phyloP scores from a whole-genome alignment of 202 grass and related monocot species.

The Elaeis oleifera region DNA sequence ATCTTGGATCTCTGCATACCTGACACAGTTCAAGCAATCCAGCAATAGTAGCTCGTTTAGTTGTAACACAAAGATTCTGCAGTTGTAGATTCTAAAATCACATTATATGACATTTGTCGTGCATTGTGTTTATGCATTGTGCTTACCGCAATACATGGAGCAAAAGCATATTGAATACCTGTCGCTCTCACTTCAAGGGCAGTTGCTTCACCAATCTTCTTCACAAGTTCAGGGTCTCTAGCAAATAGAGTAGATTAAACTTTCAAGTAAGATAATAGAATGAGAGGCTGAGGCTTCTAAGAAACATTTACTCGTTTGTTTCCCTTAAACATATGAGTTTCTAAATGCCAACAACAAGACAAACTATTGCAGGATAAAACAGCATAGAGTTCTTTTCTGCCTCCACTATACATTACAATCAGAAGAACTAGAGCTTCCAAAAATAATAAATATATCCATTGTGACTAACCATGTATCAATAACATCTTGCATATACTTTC shows the following conservation, averaged over 20 bases:
- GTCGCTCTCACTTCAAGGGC: slow-evolving; percentile 91
- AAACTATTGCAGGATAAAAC: too few species aligned
- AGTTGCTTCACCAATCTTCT: slow-evolving; percentile 84
- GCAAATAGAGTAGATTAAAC: slow-evolving; percentile 21
- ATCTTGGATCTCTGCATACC: slow-evolving; percentile 99
- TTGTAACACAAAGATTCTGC: slow-evolving; percentile 11
- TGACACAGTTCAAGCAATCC: slow-evolving; percentile 33
- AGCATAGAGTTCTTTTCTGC: too few species aligned
- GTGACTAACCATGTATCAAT: too few species aligned
- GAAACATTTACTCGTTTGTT: not conserved
- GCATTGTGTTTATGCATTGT: not conserved
- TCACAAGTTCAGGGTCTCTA: slow-evolving; percentile 76
- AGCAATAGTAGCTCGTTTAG: not conserved
- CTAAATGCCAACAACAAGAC: too few species aligned
- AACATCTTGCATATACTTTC: too few species aligned
- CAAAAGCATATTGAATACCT: slow-evolving; percentile 80
- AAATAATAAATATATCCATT: too few species aligned
- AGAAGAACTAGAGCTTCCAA: too few species aligned
- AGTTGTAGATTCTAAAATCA: not conserved
- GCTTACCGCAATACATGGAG: slow-evolving; percentile 96
- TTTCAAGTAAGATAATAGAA: not conserved
- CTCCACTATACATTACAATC: too few species aligned
- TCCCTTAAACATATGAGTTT: not conserved
- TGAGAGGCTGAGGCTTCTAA: not conserved
- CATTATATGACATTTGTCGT: slow-evolving; percentile 15